Evolutionary conservation across 2,329 filamentous ascomycete genomes (phyloP).

Genomic region (Pestalotiopsis sp.): DNA sequence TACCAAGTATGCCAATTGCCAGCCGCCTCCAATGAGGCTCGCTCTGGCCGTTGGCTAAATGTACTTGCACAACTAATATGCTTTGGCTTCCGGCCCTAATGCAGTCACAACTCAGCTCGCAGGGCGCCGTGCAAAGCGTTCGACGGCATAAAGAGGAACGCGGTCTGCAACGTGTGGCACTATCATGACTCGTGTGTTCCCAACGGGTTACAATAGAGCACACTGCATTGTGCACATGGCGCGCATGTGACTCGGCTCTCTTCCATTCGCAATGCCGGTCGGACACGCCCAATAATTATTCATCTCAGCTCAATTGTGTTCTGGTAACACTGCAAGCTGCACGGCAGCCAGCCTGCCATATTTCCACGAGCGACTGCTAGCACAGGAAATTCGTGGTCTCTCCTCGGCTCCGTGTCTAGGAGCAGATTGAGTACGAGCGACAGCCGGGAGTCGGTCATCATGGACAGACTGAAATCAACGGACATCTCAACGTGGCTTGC

Average conservation of each 20-base stretch:
- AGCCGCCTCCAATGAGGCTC: not conserved
- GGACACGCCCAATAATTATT: no score
- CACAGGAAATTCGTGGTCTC: constrained; percentile 27
- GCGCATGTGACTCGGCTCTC: not conserved
- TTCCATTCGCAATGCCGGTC: not conserved
- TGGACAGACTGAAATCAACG: not conserved
- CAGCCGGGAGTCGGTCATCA: constrained; percentile 17
- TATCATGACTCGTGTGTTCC: not conserved
- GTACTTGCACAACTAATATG: not conserved
- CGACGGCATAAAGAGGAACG: not conserved
- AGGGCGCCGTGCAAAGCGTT: not conserved
- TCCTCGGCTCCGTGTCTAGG: constrained; percentile 43
- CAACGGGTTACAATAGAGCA: not conserved
- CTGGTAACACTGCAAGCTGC: not conserved
- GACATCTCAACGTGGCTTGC: constrained; percentile 12
- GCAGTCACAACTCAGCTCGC: not conserved
- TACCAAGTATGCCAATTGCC: not conserved
- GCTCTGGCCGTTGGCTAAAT: not conserved
- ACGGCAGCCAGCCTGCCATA: not conserved
- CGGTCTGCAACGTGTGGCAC: not conserved
- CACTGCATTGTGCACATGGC: not conserved
- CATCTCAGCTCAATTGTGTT: not conserved
- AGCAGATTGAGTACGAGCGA: constrained; percentile 49
- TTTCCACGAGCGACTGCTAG: not conserved
- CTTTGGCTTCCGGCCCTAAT: not conserved